phyloP scores from a whole-genome alignment of 768 basidiomycete species.

The Imleria badia region DNA sequence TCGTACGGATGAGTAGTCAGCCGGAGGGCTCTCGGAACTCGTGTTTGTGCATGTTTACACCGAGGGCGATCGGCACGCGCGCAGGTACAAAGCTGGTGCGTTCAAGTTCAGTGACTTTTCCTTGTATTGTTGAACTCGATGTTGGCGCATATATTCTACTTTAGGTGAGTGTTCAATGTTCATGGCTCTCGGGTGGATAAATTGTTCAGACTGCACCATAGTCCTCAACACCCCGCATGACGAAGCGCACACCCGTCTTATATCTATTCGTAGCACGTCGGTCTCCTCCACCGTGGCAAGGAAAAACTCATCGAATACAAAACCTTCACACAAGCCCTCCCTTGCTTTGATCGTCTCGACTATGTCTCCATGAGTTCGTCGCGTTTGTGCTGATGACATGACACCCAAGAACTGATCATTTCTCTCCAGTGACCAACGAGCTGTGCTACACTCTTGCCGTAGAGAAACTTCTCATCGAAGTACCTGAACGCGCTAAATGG shows the following conservation, averaged over 20 bases:
- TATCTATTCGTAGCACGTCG: constrained; percentile 69
- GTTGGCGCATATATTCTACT: constrained; percentile 75
- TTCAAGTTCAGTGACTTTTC: constrained; percentile 15
- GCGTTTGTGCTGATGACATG: constrained; percentile 1
- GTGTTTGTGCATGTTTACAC: no score
- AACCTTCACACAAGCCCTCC: constrained; percentile 94
- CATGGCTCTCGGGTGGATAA: not conserved
- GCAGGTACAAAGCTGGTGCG: constrained; percentile 81
- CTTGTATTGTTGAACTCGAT: constrained; percentile 4
- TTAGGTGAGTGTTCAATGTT: constrained; percentile 69
- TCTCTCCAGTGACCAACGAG: constrained; percentile 91
- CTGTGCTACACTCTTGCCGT: constrained; percentile 96
- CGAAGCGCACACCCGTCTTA: constrained; percentile 5
- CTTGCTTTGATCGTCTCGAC: constrained; percentile 98
- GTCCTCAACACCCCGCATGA: constrained; percentile 88
- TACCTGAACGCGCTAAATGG: constrained; percentile 97
- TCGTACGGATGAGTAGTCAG: constrained; percentile 10
- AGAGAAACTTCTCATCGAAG: constrained; percentile 94
- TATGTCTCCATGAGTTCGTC: constrained; percentile 97
- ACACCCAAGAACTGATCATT: constrained; percentile 1
- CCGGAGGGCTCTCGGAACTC: no score
- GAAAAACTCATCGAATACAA: constrained; percentile 99
- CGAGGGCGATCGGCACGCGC: no score
- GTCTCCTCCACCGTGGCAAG: constrained; percentile 94
- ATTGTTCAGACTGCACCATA: not conserved